phyloP scores from a whole-genome alignment of 331 rosid species.

The Quercus phellos region DNA sequence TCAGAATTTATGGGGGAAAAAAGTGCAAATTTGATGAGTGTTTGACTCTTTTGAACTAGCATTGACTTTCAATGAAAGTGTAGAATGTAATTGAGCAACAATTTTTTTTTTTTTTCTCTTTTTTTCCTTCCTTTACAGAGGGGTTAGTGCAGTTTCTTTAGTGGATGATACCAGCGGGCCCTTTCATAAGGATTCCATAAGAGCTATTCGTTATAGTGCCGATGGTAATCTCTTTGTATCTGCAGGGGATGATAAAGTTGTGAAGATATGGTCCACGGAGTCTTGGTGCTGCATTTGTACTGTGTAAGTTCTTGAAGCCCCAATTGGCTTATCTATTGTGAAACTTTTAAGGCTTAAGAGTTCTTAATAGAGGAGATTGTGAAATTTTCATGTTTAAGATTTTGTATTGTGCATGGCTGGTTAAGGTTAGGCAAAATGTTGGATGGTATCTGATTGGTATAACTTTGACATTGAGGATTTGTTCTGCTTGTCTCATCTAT shows the following conservation, averaged over 20 bases:
- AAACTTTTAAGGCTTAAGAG: neutral
- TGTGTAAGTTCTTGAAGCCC: constrained; percentile 37
- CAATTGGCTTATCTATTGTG: neutral
- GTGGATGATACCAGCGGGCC: constrained; percentile 41
- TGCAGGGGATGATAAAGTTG: constrained; percentile 87
- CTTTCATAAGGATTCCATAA: constrained; percentile 61
- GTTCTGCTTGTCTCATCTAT: neutral
- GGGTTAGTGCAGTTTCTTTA: constrained; percentile 45
- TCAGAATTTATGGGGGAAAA: too few species aligned
- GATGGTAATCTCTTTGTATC: constrained; percentile 70
- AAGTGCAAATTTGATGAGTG: neutral
- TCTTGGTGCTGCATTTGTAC: constrained; percentile 73
- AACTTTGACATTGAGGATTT: too few species aligned
- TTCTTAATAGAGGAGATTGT: neutral
- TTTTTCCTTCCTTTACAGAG: constrained; percentile 34
- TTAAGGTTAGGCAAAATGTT: too few species aligned
- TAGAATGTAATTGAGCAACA: neutral
- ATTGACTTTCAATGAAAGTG: neutral
- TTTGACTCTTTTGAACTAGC: neutral
- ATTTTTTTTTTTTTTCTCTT: neutral
- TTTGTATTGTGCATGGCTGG: neutral
- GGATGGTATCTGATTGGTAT: too few species aligned
- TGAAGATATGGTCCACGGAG: constrained; percentile 80
- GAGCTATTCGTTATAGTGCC: constrained; percentile 73
- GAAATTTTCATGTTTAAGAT: neutral